Conservation (phyloP, 225 moss, liverwort and hornwort species). For the Thuidium tamariscinum region DNA sequence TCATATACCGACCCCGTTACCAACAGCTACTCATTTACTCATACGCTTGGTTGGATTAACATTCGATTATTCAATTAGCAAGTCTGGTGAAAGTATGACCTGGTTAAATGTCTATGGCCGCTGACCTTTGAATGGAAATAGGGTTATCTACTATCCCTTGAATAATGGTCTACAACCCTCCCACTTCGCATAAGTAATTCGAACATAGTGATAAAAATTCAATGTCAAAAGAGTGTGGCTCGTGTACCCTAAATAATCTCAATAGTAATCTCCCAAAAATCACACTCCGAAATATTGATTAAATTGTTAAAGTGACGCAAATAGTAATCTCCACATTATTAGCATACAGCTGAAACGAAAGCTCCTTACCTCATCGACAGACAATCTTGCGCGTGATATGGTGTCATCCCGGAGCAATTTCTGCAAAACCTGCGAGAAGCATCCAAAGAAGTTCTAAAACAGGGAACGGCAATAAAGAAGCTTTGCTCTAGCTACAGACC, state of each 20-base stretch:
- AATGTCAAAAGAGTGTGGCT: background rate
- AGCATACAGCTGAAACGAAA: background rate
- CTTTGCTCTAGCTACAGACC: background rate
- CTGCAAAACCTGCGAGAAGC: constrained; percentile 22
- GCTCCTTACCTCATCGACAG: constrained; percentile 34
- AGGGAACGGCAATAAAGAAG: background rate
- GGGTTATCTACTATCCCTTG: background rate
- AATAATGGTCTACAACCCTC: background rate
- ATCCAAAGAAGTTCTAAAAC: background rate
- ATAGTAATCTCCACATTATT: background rate
- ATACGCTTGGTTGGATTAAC: background rate
- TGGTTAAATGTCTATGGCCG: too few species aligned
- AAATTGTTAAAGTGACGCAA: background rate
- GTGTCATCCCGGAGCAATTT: constrained; percentile 54
- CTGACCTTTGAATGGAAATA: background rate
- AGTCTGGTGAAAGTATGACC: background rate
- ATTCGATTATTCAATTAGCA: background rate
- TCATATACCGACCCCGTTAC: background rate
- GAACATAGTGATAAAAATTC: background rate
- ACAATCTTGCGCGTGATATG: constrained; percentile 61
- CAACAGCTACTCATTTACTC: background rate
- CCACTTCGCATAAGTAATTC: background rate
- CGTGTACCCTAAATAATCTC: background rate
- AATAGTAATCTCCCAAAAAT: background rate
- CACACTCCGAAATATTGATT: background rate